Evolutionary conservation across 140 eudicot genomes (phyloP), one percentile per base, ranked within the genome.

Genomic region (Anethum foeniculum): DNA sequence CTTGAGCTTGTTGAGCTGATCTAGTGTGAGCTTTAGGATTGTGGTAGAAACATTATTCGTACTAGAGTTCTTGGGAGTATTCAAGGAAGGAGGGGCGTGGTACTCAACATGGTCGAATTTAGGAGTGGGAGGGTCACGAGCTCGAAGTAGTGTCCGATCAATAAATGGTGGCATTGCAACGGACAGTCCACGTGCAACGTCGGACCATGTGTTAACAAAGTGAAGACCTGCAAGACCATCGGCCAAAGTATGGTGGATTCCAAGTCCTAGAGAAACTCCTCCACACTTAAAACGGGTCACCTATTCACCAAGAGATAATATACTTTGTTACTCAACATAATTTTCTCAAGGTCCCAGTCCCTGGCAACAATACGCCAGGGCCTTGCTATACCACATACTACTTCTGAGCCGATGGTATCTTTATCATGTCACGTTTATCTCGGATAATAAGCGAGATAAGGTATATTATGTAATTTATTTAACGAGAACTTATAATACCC

Each of bases 121-220:
- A 0, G 87, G 92, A 71, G 52, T 72, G 39, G 93, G 90, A 44
- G 89, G 93, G n/a, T 84, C 77, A 6, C 87, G 84, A 3, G 95
- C 84, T 48, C 83, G 82, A 56, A 91, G 88, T 2, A 91, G 82
- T 23, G 89, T 89, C 36, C 93, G 87, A 44, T 91, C 96, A 73
- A 87, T 86, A 81, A 87, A 86, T 0, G 96, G 96, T 7, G 91
- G 90, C 82, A 86, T 82, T 41, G 90, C 85, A 25, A 83, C 76
- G 34, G 84, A 81, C 28, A 88, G 77, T n/a, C 93, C 93, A 3
- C 96, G 90, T 25, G 93, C 91, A 77, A 87, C 79, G 58, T 91
- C 93, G 0, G 93, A 87, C 96, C 96, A 91, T 32, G 91, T 86
- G 87, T 89, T 86, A 71, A 91, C 83, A 83, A 91, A 91, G 65